Percentiles rank a stretch among this genome's conserved stretches.
phyloP scores from a whole-genome alignment of 192 early-diverging fungal species.

The Podochytrium sp. region DNA sequence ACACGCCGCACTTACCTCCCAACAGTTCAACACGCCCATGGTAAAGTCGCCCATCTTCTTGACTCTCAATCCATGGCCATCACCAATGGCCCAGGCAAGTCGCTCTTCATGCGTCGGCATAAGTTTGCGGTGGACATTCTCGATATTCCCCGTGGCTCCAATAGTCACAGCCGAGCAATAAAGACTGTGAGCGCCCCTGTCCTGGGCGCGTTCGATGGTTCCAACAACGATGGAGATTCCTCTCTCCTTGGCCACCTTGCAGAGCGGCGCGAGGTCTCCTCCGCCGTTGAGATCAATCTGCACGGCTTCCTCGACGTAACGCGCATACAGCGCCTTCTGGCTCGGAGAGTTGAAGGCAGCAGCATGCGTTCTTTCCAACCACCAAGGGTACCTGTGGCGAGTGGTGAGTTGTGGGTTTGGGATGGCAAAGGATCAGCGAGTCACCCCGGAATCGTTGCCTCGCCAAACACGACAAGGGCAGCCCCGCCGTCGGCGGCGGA shows the following conservation, averaged over 20 bases:
- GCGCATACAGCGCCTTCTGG: conserved; percentile 5
- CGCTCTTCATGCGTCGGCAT: conserved; percentile 24
- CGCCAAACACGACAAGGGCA: conserved; percentile 14
- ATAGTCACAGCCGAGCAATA: conserved; percentile 30
- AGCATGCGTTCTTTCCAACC: conserved; percentile 14
- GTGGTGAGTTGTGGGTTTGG: not conserved
- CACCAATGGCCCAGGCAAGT: conserved; percentile 20
- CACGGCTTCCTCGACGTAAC: conserved; percentile 3
- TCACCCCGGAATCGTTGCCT: conserved; percentile 27
- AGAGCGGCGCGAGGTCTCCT: not conserved
- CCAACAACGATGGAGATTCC: conserved; percentile 1
- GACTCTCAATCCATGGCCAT: conserved; percentile 12
- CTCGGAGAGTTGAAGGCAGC: not conserved
- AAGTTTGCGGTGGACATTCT: conserved; percentile 17
- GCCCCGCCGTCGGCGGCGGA: not conserved
- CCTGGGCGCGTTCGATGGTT: conserved; percentile 2
- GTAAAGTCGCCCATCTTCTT: not conserved
- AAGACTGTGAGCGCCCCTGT: conserved; percentile 3
- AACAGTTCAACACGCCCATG: conserved; percentile 22
- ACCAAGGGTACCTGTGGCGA: not conserved
- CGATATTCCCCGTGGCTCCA: not conserved
- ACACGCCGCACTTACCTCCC: conserved; percentile 9
- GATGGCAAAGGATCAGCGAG: conserved; percentile 8
- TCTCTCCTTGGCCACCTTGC: not conserved
- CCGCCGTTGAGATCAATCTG: not conserved